Evolutionary conservation across 176 grass and related monocot species (phyloP), one percentile per base, ranked within the genome.

Genomic region (Secale cereale): DNA sequence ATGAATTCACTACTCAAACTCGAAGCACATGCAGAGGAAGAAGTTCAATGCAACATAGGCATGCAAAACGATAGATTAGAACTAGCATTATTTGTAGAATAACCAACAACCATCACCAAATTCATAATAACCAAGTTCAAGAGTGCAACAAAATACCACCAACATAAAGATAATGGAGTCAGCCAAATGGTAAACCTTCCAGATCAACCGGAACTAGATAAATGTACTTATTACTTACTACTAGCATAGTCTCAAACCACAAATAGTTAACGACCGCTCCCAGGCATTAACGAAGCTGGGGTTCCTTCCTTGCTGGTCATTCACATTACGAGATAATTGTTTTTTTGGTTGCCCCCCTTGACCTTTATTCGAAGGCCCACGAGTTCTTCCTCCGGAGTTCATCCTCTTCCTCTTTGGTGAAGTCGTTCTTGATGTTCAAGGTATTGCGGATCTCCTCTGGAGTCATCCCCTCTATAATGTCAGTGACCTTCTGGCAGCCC

Each of bases 381-480:
- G 80, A 68, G 75, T 88, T 88, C 88, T 90, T 88, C 88, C 35
- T 88, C 48, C 75, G 82, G 26, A 88, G 56, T 41, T 88, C 86
- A 19, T 71, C 86, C 54, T 88, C 92, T 66, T 93, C 91, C 50
- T 93, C 91, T 0, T 81, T 20, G 2, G 88, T 76, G 73, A 88
- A 85, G 78, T 90, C 85, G 1, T 87, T 93, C 78, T 64, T 76
- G 30, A 93, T 93, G 85, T 90, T 90, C 66, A 93, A 93, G 8
- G 85, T 93, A 67, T 69, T 65, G 46, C 91, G 88, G 50, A 88
- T 85, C 59, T 93, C 78, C 63, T 93, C 88, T 0, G 85, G 91
- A 23, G 82, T 88, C 85, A 88, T 90, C 23, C 85, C 88, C 91
- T 93, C 88, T 15, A 93, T 90, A 78, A 90, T 93, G 81, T 88